These are phyloP conservation scores for Chlamydomonas urium DNA, from an alignment of 139 green algal genomes.

Conservation along the genomic window DNA sequence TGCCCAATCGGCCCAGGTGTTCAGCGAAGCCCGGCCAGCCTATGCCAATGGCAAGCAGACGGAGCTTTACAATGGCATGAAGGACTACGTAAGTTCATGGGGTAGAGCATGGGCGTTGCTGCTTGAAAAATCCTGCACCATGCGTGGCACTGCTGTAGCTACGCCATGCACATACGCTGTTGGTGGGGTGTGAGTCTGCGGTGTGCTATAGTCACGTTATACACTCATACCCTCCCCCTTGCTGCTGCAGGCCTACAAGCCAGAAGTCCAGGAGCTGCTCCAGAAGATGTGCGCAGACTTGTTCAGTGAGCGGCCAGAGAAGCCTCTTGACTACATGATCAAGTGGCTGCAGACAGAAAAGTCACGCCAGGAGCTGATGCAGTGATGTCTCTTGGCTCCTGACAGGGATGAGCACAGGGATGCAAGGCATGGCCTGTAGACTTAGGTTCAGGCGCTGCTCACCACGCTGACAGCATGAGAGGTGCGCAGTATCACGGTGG, in stretches of 20 bases:
- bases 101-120: no score
- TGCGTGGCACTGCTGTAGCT: no score
- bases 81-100: slow-evolving; percentile 13
- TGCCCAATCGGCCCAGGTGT: slow-evolving; percentile 6
- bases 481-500: no score
- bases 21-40: slow-evolving; percentile 4
- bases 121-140: no score
- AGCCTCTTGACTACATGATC: slow-evolving; percentile 15
- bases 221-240: not conserved
- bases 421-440: no score
- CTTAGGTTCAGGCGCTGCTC: no score
- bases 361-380: not conserved
- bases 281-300: slow-evolving; percentile 21
- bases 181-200: no score
- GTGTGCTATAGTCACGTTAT: no score
- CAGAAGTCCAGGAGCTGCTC: slow-evolving; percentile 18
- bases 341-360: slow-evolving; percentile 14
- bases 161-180: no score
- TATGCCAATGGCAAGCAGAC: slow-evolving; percentile 16
- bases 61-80: slow-evolving; percentile 13
- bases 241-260: slow-evolving; percentile 13
- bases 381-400: no score
- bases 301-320: slow-evolving; percentile 14
- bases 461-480: no score
- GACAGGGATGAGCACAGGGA: no score